Base-by-base conservation (phyloP, 2,329 filamentous ascomycete genomes). In the Alternaria arborescens region DNA sequence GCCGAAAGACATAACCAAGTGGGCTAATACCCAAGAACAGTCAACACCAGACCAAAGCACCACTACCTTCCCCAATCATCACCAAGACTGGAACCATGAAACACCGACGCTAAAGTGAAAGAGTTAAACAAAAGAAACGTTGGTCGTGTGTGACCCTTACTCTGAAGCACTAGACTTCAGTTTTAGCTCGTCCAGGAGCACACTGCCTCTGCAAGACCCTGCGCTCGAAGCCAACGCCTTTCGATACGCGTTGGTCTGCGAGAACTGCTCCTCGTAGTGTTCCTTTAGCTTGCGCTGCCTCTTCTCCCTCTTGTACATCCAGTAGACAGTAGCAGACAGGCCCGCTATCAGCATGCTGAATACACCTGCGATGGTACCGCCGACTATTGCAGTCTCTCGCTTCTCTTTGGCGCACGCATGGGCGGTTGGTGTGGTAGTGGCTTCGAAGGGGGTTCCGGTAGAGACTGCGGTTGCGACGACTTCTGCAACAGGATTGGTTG, bases 191-290 rank as follows among this genome's bases (percentile, higher is more conserved):
- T 62, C 60, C 40, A 60, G 32, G 7, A 52, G 34, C 5, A 62
- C 18, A 20, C 53, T 64, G 16, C 54, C 55, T 38, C 63, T 60
- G 34, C 53, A 22, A n/a, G 62, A 64, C 11, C 47, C 51, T 1
- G 57, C 60, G 14, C 42, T 65, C 8, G 66, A 61, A 3, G 68
- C 67, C 32, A 73, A 52, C 4, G 68, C 69, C 52, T 67, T 67
- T 22, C 71, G 60, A 38, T 73, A 75, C 5, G 72, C 70, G 38
- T 65, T 71, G 5, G 63, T 73, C 46, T 73, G 69, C 1, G 64
- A 61, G 50, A 75, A 74, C 42, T 76, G 73, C 61, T 67, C 67
- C 51, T 76, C 73, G 52, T 76, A 76, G 51, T 76, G 73, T 50
- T 78, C 73, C 56, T 77, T 78, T 8, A 77, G 60, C 24, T 59